phyloP scores from a whole-genome alignment of 1,139 yeast species.

The Lodderomyces elongisporus region DNA sequence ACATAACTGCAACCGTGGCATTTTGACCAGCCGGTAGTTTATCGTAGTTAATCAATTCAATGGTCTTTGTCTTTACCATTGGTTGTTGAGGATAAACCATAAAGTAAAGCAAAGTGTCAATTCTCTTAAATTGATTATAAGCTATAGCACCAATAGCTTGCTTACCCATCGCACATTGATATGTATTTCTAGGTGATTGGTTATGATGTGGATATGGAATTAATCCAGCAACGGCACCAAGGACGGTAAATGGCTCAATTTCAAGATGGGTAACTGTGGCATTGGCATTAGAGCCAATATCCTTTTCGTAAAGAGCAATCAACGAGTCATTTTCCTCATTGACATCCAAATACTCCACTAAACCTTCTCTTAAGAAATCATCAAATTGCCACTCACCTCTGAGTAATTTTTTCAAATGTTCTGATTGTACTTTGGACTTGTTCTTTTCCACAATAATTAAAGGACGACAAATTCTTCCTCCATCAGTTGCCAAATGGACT shows the following conservation, averaged over 20 bases:
- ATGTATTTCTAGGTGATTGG: slow-evolving; percentile 97
- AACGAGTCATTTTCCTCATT: slow-evolving; percentile 95
- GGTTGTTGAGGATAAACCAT: slow-evolving; percentile 99
- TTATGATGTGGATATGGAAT: slow-evolving; percentile 99
- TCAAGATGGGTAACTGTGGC: slow-evolving; percentile 79
- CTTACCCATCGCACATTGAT: slow-evolving; percentile 99
- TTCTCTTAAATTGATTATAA: slow-evolving; percentile 91
- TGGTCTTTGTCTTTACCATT: slow-evolving; percentile 96
- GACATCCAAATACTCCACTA: slow-evolving; percentile 94
- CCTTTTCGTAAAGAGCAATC: slow-evolving; percentile 81
- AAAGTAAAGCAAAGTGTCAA: slow-evolving; percentile 85
- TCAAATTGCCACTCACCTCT: slow-evolving; percentile 79
- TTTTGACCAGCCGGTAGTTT: slow-evolving; percentile 98
- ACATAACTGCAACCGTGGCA: slow-evolving; percentile 98
- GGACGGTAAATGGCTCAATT: slow-evolving; percentile 91
- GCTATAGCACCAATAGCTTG: slow-evolving; percentile 99
- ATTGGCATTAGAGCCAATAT: slow-evolving; percentile 20
- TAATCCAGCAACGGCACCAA: slow-evolving; percentile 98
- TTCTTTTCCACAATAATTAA: slow-evolving; percentile 76
- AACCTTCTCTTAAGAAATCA: slow-evolving; percentile 77
- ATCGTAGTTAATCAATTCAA: slow-evolving; percentile 91
- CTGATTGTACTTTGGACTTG: slow-evolving; percentile 61
- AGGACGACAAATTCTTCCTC: slow-evolving; percentile 98
- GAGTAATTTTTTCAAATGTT: slow-evolving; percentile 59
- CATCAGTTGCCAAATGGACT: slow-evolving; percentile 97